Evolutionary conservation across 306 rosid species (phyloP).

Genomic region (Cicer cuneatum): DNA sequence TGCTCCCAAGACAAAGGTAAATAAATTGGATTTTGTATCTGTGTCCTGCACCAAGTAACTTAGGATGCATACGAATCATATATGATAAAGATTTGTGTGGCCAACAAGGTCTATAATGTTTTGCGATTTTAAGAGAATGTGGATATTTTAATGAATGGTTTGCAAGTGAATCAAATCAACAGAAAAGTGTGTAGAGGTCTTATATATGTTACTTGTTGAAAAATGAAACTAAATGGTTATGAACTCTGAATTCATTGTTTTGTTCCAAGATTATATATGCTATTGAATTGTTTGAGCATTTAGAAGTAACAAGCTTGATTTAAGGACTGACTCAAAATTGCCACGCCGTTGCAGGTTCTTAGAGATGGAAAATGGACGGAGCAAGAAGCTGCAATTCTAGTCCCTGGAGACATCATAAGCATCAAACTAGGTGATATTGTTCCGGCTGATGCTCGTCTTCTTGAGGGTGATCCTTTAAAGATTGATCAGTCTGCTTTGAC

Average conservation of each 20-base stretch:
- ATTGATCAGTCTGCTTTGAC: conserved; percentile 96
- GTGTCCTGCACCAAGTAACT: background rate
- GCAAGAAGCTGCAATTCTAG: conserved; percentile 89
- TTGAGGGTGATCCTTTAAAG: conserved; percentile 95
- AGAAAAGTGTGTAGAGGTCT: conserved; percentile 11
- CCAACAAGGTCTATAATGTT: background rate
- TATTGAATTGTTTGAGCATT: conserved; percentile 14
- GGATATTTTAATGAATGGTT: conserved; percentile 2
- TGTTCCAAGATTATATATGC: conserved; percentile 3
- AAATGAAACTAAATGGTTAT: conserved; percentile 9
- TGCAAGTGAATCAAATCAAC: background rate
- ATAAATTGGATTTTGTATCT: background rate
- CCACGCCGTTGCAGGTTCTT: conserved; percentile 65
- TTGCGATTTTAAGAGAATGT: background rate
- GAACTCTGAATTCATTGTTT: conserved; percentile 18
- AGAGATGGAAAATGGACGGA: conserved; percentile 96
- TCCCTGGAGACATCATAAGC: conserved; percentile 96
- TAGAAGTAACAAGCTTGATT: conserved; percentile 22
- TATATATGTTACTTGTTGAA: background rate
- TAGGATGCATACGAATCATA: background rate
- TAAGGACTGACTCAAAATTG: conserved; percentile 39
- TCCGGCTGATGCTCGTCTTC: conserved; percentile 99
- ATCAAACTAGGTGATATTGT: conserved; percentile 91
- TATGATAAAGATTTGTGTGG: background rate
- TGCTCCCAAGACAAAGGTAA: conserved; percentile 97